phyloP scores from a whole-genome alignment of 805 yeast genomes.

The Candida quercuum region DNA sequence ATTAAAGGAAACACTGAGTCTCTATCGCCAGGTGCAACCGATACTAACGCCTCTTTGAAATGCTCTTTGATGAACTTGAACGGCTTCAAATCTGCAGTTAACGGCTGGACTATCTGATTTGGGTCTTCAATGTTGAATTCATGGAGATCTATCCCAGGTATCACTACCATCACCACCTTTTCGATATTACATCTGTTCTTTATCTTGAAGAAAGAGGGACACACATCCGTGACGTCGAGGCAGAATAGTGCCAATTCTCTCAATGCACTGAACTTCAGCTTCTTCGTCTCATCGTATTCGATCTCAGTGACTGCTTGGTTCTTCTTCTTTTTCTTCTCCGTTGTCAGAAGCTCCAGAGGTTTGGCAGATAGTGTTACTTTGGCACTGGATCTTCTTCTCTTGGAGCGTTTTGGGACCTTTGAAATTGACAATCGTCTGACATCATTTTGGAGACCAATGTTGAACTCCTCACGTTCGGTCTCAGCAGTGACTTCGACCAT shows the following conservation, averaged over 20 bases:
- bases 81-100: neutral
- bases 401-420: slow-evolving; percentile 3
- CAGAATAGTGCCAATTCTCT: slow-evolving; percentile 24
- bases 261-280: slow-evolving; percentile 13
- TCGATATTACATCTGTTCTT: slow-evolving; percentile 41
- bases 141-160: slow-evolving; percentile 55
- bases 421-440: neutral
- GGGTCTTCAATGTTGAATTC: slow-evolving; percentile 35
- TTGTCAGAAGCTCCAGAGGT: slow-evolving; percentile 5
- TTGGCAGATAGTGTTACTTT: slow-evolving; percentile 7
- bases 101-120: slow-evolving; percentile 11
- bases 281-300: slow-evolving; percentile 25
- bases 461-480: neutral
- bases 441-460: neutral
- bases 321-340: slow-evolving; percentile 30
- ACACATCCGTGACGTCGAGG: slow-evolving; percentile 23
- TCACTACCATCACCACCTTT: slow-evolving; percentile 52
- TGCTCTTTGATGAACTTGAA: slow-evolving; percentile 26
- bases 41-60: slow-evolving; percentile 42
- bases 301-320: slow-evolving; percentile 26
- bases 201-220: slow-evolving; percentile 46
- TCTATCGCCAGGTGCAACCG: slow-evolving; percentile 62
- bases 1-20: slow-evolving; percentile 49
- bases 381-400: slow-evolving; percentile 24
- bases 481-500: too few relatives aligned